These are phyloP conservation scores for Cotoneaster glaucophyllus DNA, from an alignment of 306 rosid genomes.

Conservation along the genomic window DNA sequence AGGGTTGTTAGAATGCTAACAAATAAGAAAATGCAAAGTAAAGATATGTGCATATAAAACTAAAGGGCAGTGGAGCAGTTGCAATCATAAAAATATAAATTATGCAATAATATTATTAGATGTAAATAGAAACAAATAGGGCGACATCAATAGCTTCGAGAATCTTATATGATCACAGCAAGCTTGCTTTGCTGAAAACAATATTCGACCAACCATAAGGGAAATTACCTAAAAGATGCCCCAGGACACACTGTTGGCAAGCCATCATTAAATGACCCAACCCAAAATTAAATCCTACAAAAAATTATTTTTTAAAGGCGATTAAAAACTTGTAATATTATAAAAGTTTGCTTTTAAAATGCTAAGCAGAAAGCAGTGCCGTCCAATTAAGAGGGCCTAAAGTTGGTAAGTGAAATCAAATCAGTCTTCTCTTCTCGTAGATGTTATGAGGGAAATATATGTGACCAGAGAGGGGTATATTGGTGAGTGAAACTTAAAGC, in stretches of 20 bases:
- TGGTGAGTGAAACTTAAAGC: background rate
- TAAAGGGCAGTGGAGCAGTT: constrained; percentile 49
- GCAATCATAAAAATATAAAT: constrained; percentile 45
- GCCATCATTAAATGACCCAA: constrained; percentile 41
- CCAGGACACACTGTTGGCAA: constrained; percentile 36
- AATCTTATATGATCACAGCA: constrained; percentile 55
- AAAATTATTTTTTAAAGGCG: background rate
- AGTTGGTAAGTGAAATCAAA: constrained; percentile 21
- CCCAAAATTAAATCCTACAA: constrained; percentile 24
- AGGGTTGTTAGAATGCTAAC: constrained; percentile 29
- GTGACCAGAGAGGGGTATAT: background rate
- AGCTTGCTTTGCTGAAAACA: constrained; percentile 39
- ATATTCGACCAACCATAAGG: constrained; percentile 36
- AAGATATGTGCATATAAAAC: constrained; percentile 29
- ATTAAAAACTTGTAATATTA: constrained; percentile 1
- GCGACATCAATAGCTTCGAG: constrained; percentile 54
- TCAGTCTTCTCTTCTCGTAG: background rate
- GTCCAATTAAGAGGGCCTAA: constrained; percentile 21
- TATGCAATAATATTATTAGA: constrained; percentile 25
- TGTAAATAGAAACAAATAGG: constrained; percentile 21
- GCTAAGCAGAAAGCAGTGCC: constrained; percentile 22
- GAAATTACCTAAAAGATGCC: constrained; percentile 44
- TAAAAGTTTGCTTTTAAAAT: constrained; percentile 23
- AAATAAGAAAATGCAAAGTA: constrained; percentile 25
- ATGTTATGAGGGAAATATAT: background rate